Evolutionary conservation across 176 grass and related monocot genomes (phyloP).

Genomic region (Urochloa ruziziensis): DNA sequence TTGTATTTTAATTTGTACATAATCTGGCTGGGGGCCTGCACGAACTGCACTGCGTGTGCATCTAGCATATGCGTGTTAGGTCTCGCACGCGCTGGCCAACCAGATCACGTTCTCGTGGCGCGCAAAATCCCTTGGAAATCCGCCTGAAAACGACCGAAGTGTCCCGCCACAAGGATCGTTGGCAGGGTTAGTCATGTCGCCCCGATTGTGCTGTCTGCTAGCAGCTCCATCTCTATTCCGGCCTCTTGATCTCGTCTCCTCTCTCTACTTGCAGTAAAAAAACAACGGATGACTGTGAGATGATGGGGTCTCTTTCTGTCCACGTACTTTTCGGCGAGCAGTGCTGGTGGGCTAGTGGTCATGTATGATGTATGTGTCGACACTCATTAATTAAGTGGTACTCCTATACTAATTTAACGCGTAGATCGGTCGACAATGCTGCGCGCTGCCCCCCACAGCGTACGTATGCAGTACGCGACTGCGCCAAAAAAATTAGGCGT

Average conservation of each 20-base stretch:
- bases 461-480: not conserved
- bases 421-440: too few species aligned
- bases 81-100: slow-evolving; percentile 15
- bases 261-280: not conserved
- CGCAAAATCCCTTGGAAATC: slow-evolving; percentile 25
- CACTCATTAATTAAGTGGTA: not conserved
- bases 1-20: not conserved
- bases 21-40: not conserved
- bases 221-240: too few species aligned
- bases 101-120: slow-evolving; percentile 20
- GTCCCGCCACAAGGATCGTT: not conserved
- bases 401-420: not conserved
- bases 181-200: slow-evolving; percentile 11
- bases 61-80: slow-evolving; percentile 13
- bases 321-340: not conserved
- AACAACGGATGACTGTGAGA: not conserved
- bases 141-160: slow-evolving; percentile 15
- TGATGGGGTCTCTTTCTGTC: not conserved
- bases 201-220: not conserved
- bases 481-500: not conserved
- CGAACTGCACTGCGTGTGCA: not conserved
- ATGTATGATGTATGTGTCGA: not conserved
- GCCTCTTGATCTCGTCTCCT: not conserved
- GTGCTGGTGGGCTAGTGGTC: not conserved
- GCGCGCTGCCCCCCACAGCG: not conserved